Conservation (phyloP, 352 stramenopile species). For the Peronosclerospora sorghi region DNA sequence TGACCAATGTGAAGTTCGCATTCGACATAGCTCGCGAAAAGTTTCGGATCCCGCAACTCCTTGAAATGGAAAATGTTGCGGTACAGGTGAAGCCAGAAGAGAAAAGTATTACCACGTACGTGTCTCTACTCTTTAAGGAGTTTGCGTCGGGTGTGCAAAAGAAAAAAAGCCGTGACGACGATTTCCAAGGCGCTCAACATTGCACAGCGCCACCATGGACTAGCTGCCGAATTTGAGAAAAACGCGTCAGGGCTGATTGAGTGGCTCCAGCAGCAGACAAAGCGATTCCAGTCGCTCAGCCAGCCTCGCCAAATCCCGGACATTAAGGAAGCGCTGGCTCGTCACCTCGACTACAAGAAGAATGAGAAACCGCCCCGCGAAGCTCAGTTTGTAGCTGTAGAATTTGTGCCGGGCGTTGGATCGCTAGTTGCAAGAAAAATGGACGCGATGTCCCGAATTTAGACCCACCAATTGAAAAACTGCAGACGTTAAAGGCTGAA, state of each 20-base stretch:
- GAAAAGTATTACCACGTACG: constrained; percentile 89
- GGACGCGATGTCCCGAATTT: constrained; percentile 57
- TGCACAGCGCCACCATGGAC: constrained; percentile 79
- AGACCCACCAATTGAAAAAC: constrained; percentile 61
- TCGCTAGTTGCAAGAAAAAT: constrained; percentile 84
- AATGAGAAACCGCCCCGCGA: constrained; percentile 79
- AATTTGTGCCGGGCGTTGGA: constrained; percentile 72
- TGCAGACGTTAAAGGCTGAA: constrained; percentile 64
- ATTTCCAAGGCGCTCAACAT: constrained; percentile 87
- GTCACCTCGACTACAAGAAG: constrained; percentile 79
- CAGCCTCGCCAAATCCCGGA: constrained; percentile 54
- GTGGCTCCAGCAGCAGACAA: constrained; percentile 58
- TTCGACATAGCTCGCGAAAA: constrained; percentile 80
- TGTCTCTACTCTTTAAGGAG: constrained; percentile 86
- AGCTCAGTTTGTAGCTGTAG: constrained; percentile 66
- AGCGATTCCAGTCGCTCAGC: constrained; percentile 65
- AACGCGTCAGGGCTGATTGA: constrained; percentile 58
- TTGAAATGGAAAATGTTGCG: constrained; percentile 80
- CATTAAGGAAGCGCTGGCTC: constrained; percentile 51
- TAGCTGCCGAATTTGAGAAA: constrained; percentile 62
- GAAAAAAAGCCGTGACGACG: constrained; percentile 80
- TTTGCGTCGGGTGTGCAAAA: constrained; percentile 85
- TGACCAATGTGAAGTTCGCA: constrained; percentile 67
- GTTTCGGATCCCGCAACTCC: constrained; percentile 79
- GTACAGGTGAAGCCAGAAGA: constrained; percentile 81